These are phyloP conservation scores for Hymenoscyphus infarciens DNA, from an alignment of 2,329 filamentous ascomycete genomes.

Conservation along the genomic window DNA sequence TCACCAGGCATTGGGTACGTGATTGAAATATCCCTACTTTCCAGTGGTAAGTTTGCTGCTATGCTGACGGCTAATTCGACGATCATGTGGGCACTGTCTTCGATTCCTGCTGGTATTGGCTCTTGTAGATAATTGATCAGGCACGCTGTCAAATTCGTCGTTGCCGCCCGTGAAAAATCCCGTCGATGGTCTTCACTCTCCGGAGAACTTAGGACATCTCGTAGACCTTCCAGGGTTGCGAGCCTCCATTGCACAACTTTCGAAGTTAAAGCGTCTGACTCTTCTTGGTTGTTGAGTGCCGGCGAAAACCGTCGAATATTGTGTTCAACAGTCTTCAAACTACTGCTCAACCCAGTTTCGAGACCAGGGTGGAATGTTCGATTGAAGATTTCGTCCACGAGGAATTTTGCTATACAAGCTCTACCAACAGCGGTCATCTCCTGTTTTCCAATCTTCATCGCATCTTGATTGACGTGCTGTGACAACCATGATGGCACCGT, in stretches of 20 bases:
- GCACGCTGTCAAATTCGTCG: constrained; percentile 62
- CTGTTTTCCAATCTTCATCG: constrained; percentile 81
- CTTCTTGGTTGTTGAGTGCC: constrained; percentile 72
- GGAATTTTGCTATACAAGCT: constrained; percentile 83
- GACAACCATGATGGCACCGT: constrained; percentile 76
- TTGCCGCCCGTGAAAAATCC: constrained; percentile 66
- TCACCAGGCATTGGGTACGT: constrained; percentile 80
- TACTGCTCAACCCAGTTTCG: constrained; percentile 68
- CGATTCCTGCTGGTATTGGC: constrained; percentile 75
- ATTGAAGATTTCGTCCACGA: constrained; percentile 88
- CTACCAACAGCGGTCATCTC: constrained; percentile 97
- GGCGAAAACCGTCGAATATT: constrained; percentile 79
- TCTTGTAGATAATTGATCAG: constrained; percentile 72
- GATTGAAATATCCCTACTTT: constrained; percentile 86
- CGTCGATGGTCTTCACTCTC: constrained; percentile 63
- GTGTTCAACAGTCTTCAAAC: constrained; percentile 81
- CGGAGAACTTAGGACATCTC: constrained; percentile 62
- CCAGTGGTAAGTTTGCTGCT: constrained; percentile 78
- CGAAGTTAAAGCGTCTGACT: constrained; percentile 80
- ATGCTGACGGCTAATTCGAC: constrained; percentile 86
- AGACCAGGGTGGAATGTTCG: constrained; percentile 89
- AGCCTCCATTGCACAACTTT: constrained; percentile 93
- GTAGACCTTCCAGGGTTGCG: constrained; percentile 87
- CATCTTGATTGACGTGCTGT: constrained; percentile 77
- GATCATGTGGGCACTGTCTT: constrained; percentile 87